Evolutionary conservation across 768 basidiomycete species (phyloP).

Genomic region (Astraeus odoratus): DNA sequence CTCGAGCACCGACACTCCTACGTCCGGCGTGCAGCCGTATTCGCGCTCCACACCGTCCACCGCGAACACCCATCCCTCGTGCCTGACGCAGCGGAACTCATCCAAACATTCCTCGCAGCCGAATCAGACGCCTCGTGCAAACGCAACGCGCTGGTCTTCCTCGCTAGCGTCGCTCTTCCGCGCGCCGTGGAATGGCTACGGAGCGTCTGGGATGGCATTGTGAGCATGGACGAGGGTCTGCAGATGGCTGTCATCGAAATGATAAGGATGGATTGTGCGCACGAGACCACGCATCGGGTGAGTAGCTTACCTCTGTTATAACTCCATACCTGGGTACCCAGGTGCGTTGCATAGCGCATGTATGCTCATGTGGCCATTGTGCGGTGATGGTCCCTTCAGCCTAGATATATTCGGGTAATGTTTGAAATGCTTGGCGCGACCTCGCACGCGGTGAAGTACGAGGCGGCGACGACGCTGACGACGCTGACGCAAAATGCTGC

Average conservation of each 20-base stretch:
- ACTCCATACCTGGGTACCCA: no score
- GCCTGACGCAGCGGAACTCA: constrained; percentile 92
- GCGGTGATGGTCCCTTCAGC: constrained; percentile 33
- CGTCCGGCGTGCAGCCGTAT: constrained; percentile 97
- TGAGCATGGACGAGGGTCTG: constrained; percentile 79
- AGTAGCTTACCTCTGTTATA: no score
- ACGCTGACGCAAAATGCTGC: constrained; percentile 92
- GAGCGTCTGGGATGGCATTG: constrained; percentile 77
- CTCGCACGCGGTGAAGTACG: constrained; percentile 94
- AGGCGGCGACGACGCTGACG: constrained; percentile 92
- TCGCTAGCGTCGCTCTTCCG: constrained; percentile 77
- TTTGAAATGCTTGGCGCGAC: constrained; percentile 86
- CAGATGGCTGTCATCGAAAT: constrained; percentile 97
- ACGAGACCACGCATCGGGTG: constrained; percentile 76
- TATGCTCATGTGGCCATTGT: no score
- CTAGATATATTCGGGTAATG: constrained; percentile 91
- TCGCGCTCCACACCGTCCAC: constrained; percentile 92
- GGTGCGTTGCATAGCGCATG: no score
- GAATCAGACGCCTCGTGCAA: constrained; percentile 96
- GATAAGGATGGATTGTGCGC: constrained; percentile 82
- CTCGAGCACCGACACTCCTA: constrained; percentile 97
- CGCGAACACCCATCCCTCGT: constrained; percentile 92
- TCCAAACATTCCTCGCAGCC: constrained; percentile 92
- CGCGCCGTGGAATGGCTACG: constrained; percentile 91
- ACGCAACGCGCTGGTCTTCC: constrained; percentile 94